Evolutionary conservation across 495 filamentous ascomycete species (phyloP), one percentile per base, ranked within the genome.

Genomic region (Ascodesmis nigricans): DNA sequence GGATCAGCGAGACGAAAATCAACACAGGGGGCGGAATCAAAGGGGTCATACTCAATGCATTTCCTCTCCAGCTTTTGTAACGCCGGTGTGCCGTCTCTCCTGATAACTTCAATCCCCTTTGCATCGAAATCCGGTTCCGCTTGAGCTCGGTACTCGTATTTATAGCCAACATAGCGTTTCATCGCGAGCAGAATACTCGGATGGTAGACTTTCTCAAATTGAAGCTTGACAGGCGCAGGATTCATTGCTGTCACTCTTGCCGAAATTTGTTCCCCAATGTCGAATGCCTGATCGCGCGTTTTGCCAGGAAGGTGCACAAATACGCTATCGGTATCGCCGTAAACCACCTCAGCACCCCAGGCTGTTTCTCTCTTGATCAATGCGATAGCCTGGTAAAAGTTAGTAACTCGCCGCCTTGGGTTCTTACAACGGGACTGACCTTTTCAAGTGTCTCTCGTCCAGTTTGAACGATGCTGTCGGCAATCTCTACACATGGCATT

Each of bases 1-100:
- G 3, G 10, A 23, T 44, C 1, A 44, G 38, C n/a, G 32, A 17
- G n/a, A n/a, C n/a, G n/a, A n/a, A n/a, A n/a, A 13, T 17, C 1
- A 3, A n/a, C n/a, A 14, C 16, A 14, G 23, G 7, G 5, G 21
- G 3, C 19, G 4, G 7, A 23, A 17, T 4, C 15, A 29, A 23
- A 7, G 6, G 13, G 13, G 21, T 13, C 21, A 9, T 47, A 46
- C 45, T 78, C 78, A 9, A 97, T 62, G 3, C 78, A 79, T 45
- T 82, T 90, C 57, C 95, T 87, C 59, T 92, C 82, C 41, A 97
- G 92, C 58, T 84, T 92, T 52, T 95, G 90, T 53, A 91, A 79
- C 0, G 84, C 87, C 0, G 83, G 81, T 2, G 80, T 93, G 29
- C 87, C 87, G 55, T 97, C 87, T 35, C 87, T 68, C 5, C 87